Base-by-base conservation (phyloP, 139 green algal species). In the Volvox africanus region DNA sequence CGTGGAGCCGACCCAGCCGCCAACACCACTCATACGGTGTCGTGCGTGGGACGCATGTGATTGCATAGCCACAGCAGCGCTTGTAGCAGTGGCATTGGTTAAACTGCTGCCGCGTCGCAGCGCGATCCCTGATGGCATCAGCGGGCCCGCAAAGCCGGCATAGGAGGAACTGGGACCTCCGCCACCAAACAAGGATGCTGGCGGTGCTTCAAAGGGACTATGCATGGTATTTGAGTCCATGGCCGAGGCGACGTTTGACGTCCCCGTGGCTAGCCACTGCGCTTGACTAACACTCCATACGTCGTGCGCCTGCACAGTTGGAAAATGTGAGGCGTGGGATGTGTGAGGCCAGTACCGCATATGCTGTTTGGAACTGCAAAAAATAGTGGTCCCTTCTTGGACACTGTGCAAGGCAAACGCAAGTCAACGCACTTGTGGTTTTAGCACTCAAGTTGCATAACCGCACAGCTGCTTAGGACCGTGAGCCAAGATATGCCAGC, bases 91-190 rank as follows among this genome's bases (percentile, higher is more conserved):
- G 26, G 18, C 22, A 30, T 30, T 81, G 75, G n/a, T 61, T 33
- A 35, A 9, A 35, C 75, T 81, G 75, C 17, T 35, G 75, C 75
- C 75, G 75, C 75, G 75, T 17, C 75, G 75, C 75, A 28, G 75
- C 30, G 18, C 13, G 75, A 81, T 81, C 2, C 32, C 75, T 9
- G 75, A 81, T 20, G 75, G 75, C 75, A 81, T 55, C 75, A 81
- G 32, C 30, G 32, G 75, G 13, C 32, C 75, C 1, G 75, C 75
- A 24, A 81, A 30, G 32, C 75, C 75, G 75, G 75, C 75, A 30
- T 36, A 81, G 75, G 75, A 81, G 32, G 75, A 81, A 35, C 75
- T 81, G 75, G 75, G 21, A 30, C 65, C 65, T 73, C 21, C 71
- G 71, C 28, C 71, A 35, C 30, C 75, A 13, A 61, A 18, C 12